Percentiles rank a stretch among this genome's conserved stretches.
Conservation (phyloP, 768 basidiomycete species). For the Trichaptum fuscoviolaceum region DNA sequence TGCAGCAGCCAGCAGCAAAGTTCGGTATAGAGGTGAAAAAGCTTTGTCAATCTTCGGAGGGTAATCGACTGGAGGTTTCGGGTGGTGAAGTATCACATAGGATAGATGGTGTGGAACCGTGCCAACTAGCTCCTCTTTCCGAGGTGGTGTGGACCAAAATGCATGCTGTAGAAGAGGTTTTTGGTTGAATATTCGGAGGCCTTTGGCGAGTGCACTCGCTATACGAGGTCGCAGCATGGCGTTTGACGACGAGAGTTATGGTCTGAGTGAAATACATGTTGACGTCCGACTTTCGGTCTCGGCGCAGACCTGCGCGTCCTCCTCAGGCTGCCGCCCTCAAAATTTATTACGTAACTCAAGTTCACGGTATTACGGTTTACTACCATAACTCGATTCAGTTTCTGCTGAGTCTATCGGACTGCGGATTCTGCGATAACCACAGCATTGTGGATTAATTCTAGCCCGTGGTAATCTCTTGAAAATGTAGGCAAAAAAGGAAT, state of each 20-base stretch:
- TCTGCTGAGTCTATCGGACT: too few relatives aligned
- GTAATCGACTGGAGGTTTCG: conserved; percentile 42
- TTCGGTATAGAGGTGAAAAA: conserved; percentile 38
- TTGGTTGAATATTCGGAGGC: neutral
- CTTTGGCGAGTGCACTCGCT: neutral
- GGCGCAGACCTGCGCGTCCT: neutral
- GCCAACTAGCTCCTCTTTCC: conserved; percentile 32
- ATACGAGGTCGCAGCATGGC: neutral
- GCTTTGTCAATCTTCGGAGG: conserved; percentile 40
- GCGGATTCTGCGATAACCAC: too few relatives aligned
- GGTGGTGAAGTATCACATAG: conserved; percentile 53
- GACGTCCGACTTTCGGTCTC: neutral
- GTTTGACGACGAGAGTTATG: neutral
- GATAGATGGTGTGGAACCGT: conserved; percentile 47
- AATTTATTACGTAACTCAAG: too few relatives aligned
- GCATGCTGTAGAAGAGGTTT: neutral
- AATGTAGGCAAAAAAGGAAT: too few relatives aligned
- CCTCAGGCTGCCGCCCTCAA: too few relatives aligned
- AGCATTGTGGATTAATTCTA: too few relatives aligned
- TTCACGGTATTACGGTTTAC: too few relatives aligned
- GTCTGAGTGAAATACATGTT: neutral
- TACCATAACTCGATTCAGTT: too few relatives aligned
- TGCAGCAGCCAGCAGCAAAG: conserved; percentile 37
- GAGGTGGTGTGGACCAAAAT: neutral
- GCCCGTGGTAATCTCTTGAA: too few relatives aligned